Conservation (phyloP, 2,329 filamentous ascomycete genomes). For the Allantophomopsis cytisporea region DNA sequence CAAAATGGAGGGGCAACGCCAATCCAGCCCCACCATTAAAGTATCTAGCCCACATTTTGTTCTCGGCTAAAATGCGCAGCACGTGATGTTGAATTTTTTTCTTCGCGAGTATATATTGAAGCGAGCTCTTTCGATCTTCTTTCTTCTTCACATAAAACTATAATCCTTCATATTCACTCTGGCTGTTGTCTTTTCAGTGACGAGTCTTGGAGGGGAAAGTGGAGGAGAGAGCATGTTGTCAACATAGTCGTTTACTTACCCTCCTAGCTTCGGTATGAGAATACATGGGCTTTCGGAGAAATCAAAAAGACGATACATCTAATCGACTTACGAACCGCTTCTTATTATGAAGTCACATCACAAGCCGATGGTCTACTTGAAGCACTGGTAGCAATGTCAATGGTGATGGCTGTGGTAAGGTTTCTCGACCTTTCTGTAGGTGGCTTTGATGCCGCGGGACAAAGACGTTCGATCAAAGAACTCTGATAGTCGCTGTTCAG, state of each 20-base stretch:
- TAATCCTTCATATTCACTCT: slow-evolving; percentile 55
- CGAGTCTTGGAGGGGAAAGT: slow-evolving; percentile 54
- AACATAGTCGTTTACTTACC: slow-evolving; percentile 39
- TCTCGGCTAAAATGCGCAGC: background rate
- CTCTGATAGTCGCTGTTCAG: too few relatives aligned
- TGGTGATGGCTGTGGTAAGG: background rate
- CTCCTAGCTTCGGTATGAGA: slow-evolving; percentile 31
- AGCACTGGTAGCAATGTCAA: background rate
- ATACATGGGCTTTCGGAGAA: slow-evolving; percentile 18
- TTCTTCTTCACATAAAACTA: slow-evolving; percentile 28
- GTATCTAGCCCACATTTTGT: background rate
- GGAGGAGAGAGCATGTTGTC: slow-evolving; percentile 42
- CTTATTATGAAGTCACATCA: background rate
- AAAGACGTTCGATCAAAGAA: background rate
- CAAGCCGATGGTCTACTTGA: background rate
- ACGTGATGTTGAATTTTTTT: background rate
- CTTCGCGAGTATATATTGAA: background rate
- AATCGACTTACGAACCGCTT: background rate
- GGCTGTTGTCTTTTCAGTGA: slow-evolving; percentile 40
- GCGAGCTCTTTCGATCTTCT: slow-evolving; percentile 6
- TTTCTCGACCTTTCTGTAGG: background rate
- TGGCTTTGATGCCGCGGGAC: background rate
- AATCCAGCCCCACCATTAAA: background rate
- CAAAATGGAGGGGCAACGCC: too few relatives aligned
- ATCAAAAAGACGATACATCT: slow-evolving; percentile 14